Percentiles rank a stretch among this genome's conserved stretches.
These are phyloP conservation scores for Diutina neorugosa DNA, from an alignment of 1,139 yeast genomes.

Conservation along the genomic window DNA sequence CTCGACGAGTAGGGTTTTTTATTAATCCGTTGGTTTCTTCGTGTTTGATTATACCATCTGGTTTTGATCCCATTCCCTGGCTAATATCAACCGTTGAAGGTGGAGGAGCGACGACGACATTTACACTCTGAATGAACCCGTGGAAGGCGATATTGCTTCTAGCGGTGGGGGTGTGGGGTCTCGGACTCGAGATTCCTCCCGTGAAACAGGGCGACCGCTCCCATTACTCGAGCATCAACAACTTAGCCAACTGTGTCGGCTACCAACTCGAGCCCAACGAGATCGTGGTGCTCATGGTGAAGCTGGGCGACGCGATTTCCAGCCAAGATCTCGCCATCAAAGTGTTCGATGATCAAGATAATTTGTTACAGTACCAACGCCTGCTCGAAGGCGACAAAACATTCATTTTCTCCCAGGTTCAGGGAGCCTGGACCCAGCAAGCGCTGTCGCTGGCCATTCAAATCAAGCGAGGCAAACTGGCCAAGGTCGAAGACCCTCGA, in stretches of 20 bases:
- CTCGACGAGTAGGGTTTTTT: background rate
- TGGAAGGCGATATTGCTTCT: background rate
- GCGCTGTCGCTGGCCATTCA: background rate
- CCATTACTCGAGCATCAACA: slow-evolving; percentile 16
- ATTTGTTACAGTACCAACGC: slow-evolving; percentile 20
- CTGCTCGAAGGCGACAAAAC: slow-evolving; percentile 19
- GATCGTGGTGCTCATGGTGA: slow-evolving; percentile 21
- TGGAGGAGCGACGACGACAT: background rate
- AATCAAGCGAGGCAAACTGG: slow-evolving; percentile 6
- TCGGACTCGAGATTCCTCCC: slow-evolving; percentile 16
- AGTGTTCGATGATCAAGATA: slow-evolving; percentile 27
- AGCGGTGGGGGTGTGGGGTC: slow-evolving; percentile 6
- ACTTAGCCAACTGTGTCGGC: slow-evolving; percentile 25
- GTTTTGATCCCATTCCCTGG: background rate
- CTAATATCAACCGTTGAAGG: background rate
- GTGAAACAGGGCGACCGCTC: slow-evolving; percentile 14
- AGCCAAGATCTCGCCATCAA: slow-evolving; percentile 26
- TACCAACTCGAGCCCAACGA: slow-evolving; percentile 28
- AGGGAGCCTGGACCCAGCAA: slow-evolving; percentile 7
- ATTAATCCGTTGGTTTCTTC: too few species aligned
- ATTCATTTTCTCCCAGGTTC: slow-evolving; percentile 26
- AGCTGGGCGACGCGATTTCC: slow-evolving; percentile 18
- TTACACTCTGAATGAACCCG: background rate
- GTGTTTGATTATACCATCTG: too few species aligned
- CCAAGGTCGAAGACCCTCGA: slow-evolving; percentile 7